phyloP scores from a whole-genome alignment of 2,329 filamentous ascomycete species.

The Blastomyces gilchristii region DNA sequence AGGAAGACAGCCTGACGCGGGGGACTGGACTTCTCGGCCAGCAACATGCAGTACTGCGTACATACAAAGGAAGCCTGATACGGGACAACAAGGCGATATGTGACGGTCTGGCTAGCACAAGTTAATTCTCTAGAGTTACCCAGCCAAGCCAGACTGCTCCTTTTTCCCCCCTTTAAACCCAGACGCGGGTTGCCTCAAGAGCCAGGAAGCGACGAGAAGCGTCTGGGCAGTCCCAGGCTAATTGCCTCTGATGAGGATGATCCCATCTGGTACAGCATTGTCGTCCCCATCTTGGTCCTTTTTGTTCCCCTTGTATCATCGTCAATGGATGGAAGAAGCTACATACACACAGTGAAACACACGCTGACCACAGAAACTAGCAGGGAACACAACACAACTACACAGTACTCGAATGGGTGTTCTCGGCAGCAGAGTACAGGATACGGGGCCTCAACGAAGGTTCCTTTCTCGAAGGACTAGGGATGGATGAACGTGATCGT shows the following conservation, averaged over 20 bases:
- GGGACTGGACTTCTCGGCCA: not conserved
- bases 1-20: not conserved
- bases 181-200: not conserved
- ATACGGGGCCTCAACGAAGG: too few species aligned
- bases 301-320: not conserved
- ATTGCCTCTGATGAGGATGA: not conserved
- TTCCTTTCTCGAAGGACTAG: too few species aligned
- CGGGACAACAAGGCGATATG: too few species aligned
- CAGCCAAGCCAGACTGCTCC: not conserved
- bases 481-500: not conserved
- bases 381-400: not conserved
- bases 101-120: too few species aligned
- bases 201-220: not conserved
- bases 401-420: not conserved
- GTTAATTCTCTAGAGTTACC: not conserved
- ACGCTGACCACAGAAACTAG: not conserved
- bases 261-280: too few species aligned
- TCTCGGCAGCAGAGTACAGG: not conserved
- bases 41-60: not conserved
- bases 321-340: not conserved
- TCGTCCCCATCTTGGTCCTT: not conserved
- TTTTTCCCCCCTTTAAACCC: not conserved
- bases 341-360: not conserved
- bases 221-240: not conserved
- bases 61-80: not conserved